Evolutionary conservation across 2,329 filamentous ascomycete species (phyloP).

Genomic region (Hymenoscyphus linearis): DNA sequence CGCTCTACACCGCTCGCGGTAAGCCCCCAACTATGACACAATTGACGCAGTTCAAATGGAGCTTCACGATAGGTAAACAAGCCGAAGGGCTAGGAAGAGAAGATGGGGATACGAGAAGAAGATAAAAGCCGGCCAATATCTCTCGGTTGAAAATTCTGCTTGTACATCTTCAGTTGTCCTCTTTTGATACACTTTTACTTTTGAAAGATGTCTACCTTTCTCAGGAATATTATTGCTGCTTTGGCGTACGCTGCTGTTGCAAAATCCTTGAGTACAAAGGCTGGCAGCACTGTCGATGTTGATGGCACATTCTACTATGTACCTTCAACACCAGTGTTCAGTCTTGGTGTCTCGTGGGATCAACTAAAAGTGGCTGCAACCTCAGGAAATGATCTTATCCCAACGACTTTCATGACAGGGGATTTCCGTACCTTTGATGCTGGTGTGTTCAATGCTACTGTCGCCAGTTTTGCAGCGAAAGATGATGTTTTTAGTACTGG

Average conservation of each 20-base stretch:
- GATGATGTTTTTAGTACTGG: constrained; percentile 29
- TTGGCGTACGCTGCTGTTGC: constrained; percentile 4
- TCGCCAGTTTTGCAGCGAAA: constrained; percentile 19
- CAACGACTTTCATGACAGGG: constrained; percentile 23
- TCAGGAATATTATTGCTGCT: not conserved
- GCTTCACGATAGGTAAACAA: not conserved
- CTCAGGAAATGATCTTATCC: constrained; percentile 19
- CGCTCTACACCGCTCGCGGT: not conserved
- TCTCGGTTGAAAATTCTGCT: not conserved
- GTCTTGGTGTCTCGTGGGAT: constrained; percentile 15
- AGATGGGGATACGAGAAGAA: not conserved
- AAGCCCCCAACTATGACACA: not conserved
- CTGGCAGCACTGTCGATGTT: constrained; percentile 20
- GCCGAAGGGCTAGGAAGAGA: not conserved
- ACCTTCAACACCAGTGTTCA: constrained; percentile 20
- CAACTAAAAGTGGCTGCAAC: constrained; percentile 12
- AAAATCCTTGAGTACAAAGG: constrained; percentile 7
- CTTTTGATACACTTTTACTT: not conserved
- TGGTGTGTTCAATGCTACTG: constrained; percentile 15
- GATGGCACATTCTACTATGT: constrained; percentile 32
- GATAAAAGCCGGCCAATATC: not conserved
- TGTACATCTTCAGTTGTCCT: not conserved
- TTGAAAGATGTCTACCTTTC: not conserved
- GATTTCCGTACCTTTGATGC: constrained; percentile 17
- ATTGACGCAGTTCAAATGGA: not conserved